Evolutionary conservation across 192 early-diverging fungal genomes (phyloP).

Genomic region (Coemansia sp.): DNA sequence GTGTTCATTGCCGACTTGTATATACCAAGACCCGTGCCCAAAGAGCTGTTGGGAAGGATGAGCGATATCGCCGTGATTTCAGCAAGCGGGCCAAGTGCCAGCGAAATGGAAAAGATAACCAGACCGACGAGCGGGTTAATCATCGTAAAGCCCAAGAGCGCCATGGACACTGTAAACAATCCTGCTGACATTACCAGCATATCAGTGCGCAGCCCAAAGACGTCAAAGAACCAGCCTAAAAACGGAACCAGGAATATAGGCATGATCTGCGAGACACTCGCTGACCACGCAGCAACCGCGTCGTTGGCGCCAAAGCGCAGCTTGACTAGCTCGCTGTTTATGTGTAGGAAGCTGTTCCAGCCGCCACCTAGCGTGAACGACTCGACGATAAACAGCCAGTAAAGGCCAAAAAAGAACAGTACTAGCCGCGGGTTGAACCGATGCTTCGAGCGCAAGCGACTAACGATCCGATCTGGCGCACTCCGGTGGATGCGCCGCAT

Average conservation of each 20-base stretch:
- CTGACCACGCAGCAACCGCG: conserved; percentile 62
- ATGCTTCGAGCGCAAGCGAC: conserved; percentile 48
- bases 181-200: conserved; percentile 40
- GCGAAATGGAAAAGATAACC: conserved; percentile 60
- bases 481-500: conserved; percentile 48
- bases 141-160: conserved; percentile 61
- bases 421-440: conserved; percentile 59
- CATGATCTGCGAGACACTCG: conserved; percentile 67
- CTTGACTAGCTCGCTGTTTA: conserved; percentile 74
- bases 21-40: conserved; percentile 63
- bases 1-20: conserved; percentile 67
- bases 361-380: conserved; percentile 63
- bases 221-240: conserved; percentile 69
- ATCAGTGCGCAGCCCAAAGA: conserved; percentile 61
- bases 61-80: conserved; percentile 65
- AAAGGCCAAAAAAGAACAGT: conserved; percentile 60
- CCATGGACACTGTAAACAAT: conserved; percentile 42
- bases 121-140: conserved; percentile 58
- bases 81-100: conserved; percentile 62
- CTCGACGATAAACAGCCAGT: conserved; percentile 63
- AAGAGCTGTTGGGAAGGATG: conserved; percentile 58
- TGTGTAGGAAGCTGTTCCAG: conserved; percentile 69
- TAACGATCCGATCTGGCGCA: conserved; percentile 24
- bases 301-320: conserved; percentile 67
- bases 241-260: conserved; percentile 72